A percentile compares a stretch with the other conserved stretches of the same genome.
These are phyloP conservation scores for Myxozyma lipomycoides DNA, from an alignment of 805 yeast species.

Conservation along the genomic window DNA sequence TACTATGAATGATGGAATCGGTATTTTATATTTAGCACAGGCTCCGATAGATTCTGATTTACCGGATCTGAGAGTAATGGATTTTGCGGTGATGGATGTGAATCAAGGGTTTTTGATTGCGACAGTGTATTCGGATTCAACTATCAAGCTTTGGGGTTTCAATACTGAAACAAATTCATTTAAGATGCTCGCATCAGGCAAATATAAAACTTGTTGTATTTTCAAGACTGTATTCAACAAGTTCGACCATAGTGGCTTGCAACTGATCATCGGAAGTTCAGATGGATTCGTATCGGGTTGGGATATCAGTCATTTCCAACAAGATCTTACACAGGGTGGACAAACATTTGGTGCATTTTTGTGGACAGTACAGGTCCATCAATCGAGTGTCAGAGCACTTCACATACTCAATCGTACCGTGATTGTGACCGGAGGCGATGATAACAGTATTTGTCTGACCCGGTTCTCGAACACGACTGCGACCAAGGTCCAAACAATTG, in stretches of 20 bases:
- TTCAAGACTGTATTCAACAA: constrained; percentile 53
- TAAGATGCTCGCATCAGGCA: constrained; percentile 44
- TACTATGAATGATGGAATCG: constrained; percentile 31
- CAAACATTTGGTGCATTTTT: constrained; percentile 11
- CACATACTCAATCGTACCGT: constrained; percentile 33
- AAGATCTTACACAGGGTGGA: background rate
- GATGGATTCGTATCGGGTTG: constrained; percentile 63
- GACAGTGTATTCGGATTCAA: constrained; percentile 83
- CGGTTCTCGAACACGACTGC: constrained; percentile 34
- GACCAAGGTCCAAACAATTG: constrained; percentile 34
- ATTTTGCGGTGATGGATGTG: constrained; percentile 50
- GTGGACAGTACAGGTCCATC: constrained; percentile 57
- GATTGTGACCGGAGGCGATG: constrained; percentile 86
- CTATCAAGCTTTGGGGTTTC: constrained; percentile 56
- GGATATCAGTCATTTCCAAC: background rate
- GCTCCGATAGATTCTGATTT: constrained; percentile 54
- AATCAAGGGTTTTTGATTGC: constrained; percentile 46
- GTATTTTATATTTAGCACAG: constrained; percentile 45
- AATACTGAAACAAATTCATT: constrained; percentile 36
- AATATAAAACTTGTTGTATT: constrained; percentile 73
- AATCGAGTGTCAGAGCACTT: constrained; percentile 76
- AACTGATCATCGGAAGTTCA: constrained; percentile 63
- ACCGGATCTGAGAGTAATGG: constrained; percentile 91
- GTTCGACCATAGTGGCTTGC: constrained; percentile 32
- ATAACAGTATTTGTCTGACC: constrained; percentile 60